Evolutionary conservation across 176 grass and related monocot genomes (phyloP).

Genomic region (Tillandsia fasciculata): DNA sequence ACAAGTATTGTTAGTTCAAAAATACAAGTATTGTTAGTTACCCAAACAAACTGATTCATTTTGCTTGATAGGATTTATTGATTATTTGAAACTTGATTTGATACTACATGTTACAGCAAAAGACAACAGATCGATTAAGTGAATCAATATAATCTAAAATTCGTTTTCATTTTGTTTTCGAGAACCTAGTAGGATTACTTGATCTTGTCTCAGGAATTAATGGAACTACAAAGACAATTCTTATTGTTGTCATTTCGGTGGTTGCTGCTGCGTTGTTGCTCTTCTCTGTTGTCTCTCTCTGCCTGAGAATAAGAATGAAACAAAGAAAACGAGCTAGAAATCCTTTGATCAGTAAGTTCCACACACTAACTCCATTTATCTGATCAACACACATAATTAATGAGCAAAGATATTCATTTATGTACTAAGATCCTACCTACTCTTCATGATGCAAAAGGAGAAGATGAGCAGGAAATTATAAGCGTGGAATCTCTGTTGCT

Average conservation of each 20-base stretch:
- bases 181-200: neutral
- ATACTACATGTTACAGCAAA: neutral
- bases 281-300: slow-evolving; percentile 12
- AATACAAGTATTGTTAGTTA: too few relatives aligned
- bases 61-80: too few relatives aligned
- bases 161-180: neutral
- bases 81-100: too few relatives aligned
- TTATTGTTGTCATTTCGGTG: slow-evolving; percentile 15
- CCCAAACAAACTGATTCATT: too few relatives aligned
- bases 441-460: neutral
- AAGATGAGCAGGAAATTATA: slow-evolving; percentile 10
- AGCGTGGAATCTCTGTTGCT: too few relatives aligned
- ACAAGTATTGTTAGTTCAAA: too few relatives aligned
- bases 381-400: neutral
- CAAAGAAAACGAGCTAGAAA: neutral
- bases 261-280: slow-evolving; percentile 11
- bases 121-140: too few relatives aligned
- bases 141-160: neutral
- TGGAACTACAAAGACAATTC: slow-evolving; percentile 1
- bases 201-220: neutral
- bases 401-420: neutral
- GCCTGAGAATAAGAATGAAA: slow-evolving; percentile 4
- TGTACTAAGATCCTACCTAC: neutral
- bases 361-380: neutral
- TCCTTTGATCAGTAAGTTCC: neutral